A percentile compares a stretch with the other conserved stretches of the same genome.
Conservation (phyloP, 306 rosid species). For the Vigna trinervia region DNA sequence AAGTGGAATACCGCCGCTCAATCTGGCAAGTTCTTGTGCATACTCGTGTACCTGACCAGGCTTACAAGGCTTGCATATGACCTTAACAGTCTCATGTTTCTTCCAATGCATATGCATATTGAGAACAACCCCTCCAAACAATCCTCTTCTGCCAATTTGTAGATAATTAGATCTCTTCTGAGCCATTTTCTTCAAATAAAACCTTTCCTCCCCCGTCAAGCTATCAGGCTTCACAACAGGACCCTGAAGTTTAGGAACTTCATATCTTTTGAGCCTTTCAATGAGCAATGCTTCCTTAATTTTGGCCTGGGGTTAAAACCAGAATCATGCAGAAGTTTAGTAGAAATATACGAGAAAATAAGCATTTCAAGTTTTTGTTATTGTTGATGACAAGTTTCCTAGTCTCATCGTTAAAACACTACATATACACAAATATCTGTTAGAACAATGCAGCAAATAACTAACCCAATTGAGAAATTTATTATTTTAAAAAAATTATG, state of each 20-base stretch:
- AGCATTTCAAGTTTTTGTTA: slow-evolving; percentile 37
- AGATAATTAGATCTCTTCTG: slow-evolving; percentile 91
- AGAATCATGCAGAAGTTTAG: slow-evolving; percentile 8
- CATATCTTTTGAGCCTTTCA: slow-evolving; percentile 85
- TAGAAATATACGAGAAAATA: slow-evolving; percentile 31
- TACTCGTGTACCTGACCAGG: slow-evolving; percentile 88
- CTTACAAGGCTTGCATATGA: slow-evolving; percentile 82
- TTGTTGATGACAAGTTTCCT: neutral
- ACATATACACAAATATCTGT: slow-evolving; percentile 6
- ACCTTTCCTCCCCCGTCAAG: slow-evolving; percentile 86
- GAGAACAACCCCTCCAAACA: slow-evolving; percentile 94
- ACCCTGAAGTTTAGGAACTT: slow-evolving; percentile 79
- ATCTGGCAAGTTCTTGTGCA: slow-evolving; percentile 83
- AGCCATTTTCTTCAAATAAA: slow-evolving; percentile 89
- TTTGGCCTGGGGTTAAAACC: slow-evolving; percentile 69
- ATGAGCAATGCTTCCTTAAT: slow-evolving; percentile 80
- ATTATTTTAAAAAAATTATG: neutral
- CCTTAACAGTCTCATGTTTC: slow-evolving; percentile 92
- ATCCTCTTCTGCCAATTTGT: slow-evolving; percentile 89
- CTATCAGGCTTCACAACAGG: slow-evolving; percentile 74
- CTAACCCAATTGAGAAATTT: neutral
- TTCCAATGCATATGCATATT: slow-evolving; percentile 99
- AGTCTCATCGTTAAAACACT: slow-evolving; percentile 17
- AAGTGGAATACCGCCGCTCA: slow-evolving; percentile 92
- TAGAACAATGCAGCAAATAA: slow-evolving; percentile 17